phyloP scores from a whole-genome alignment of 2,329 filamentous ascomycete species.

The Chaetomium globosum region DNA sequence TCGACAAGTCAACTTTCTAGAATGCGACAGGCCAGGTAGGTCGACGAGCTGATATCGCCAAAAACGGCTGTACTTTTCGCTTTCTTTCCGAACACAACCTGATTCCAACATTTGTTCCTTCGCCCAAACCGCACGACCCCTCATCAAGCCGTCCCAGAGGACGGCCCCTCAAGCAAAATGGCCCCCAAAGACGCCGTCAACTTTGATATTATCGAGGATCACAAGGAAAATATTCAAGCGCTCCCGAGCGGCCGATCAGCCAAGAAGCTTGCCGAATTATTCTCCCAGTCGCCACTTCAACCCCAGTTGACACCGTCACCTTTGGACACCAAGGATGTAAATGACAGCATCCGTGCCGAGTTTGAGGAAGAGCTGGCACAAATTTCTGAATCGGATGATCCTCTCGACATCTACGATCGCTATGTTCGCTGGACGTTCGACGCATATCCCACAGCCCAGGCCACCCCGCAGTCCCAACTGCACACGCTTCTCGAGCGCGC shows the following conservation, averaged over 20 bases:
- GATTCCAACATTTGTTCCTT: background rate
- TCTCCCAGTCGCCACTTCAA: conserved; percentile 67
- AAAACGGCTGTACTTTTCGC: background rate
- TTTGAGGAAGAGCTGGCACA: conserved; percentile 81
- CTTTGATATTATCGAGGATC: conserved; percentile 92
- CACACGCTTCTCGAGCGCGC: conserved; percentile 87
- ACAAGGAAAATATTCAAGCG: conserved; percentile 98
- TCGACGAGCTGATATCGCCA: background rate
- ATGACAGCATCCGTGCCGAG: conserved; percentile 77
- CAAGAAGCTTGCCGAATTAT: conserved; percentile 80
- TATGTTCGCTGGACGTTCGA: conserved; percentile 97
- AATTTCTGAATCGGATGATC: conserved; percentile 87
- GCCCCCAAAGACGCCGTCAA: conserved; percentile 60
- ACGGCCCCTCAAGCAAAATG: conserved; percentile 46
- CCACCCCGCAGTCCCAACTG: conserved; percentile 87
- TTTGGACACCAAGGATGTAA: conserved; percentile 70
- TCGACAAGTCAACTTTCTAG: background rate
- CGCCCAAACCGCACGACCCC: background rate
- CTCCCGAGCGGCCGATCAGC: conserved; percentile 86
- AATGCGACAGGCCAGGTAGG: conserved; percentile 5
- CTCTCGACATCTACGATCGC: conserved; percentile 91
- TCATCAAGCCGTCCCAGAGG: conserved; percentile 2
- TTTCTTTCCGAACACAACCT: background rate
- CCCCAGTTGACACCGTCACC: conserved; percentile 66
- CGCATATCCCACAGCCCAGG: conserved; percentile 91